Evolutionary conservation across 2,329 filamentous ascomycete genomes (phyloP), one percentile per base, ranked within the genome.

Genomic region (Sporothrix pallida): DNA sequence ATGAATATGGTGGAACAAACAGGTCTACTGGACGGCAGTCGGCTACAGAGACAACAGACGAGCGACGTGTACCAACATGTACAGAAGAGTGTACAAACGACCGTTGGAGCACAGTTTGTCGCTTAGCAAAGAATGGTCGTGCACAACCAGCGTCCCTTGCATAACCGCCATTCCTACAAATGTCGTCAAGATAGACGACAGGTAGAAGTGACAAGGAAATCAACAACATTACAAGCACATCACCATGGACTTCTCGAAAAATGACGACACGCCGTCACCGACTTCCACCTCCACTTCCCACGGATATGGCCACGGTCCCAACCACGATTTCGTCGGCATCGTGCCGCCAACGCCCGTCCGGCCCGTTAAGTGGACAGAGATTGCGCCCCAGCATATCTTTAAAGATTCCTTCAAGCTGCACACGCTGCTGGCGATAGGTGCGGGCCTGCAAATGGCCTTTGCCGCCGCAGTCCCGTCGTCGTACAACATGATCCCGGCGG

Each of bases 401-500:
- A 83, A 83, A 75, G 79, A 83, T 65, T 72, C 78, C 9, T 78
- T 85, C 72, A 80, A 78, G 2, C 76, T 82, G 12, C 79, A 78
- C 8, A 81, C 80, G 2, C 77, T 81, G 8, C 60, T 83, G 12
- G 74, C 81, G 17, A 67, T 81, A 17, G 83, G 82, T 12, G 83
- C 82, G 17, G 26, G 81, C 6, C 20, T 78, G 3, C 84, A 85
- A 74, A 76, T 80, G 23, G 17, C 76, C 62, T 73, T 85, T 42
- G 81, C 79, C 20, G 73, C 78, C 20, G 7, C 79, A 13, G 77
- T 85, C 1, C 83, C 83, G 2, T 17, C 76, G 3, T 79, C 79
- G 50, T 83, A 79, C 77, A 81, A 81, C 70, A 68, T 81, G 4
- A 75, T 84, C 0, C 83, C 83, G 6, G 72, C 79, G 4, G 70